phyloP scores from a whole-genome alignment of 139 green algal species.

The Zygnema cylindricum region DNA sequence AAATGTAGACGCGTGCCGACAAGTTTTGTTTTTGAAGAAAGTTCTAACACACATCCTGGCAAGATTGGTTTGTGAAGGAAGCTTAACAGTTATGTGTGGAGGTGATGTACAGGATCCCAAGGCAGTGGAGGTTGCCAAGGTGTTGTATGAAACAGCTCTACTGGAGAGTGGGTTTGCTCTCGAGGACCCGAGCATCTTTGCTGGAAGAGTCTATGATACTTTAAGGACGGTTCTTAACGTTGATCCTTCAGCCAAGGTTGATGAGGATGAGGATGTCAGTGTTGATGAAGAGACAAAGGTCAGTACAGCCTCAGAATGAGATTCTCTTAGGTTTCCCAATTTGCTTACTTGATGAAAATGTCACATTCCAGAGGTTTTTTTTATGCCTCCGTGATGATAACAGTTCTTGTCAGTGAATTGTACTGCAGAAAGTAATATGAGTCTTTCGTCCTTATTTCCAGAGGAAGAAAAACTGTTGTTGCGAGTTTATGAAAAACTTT shows the following conservation, averaged over 20 bases:
- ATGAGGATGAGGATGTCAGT: slow-evolving; percentile 54
- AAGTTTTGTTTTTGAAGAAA: no score
- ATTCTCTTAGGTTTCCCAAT: background rate
- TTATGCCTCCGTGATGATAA: background rate
- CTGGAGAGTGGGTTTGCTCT: slow-evolving; percentile 87
- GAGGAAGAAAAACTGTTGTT: no score
- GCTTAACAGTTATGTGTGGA: no score
- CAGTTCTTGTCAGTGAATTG: background rate
- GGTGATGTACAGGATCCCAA: slow-evolving; percentile 27
- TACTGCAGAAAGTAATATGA: no score
- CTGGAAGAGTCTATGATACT: slow-evolving; percentile 47
- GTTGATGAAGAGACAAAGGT: slow-evolving; percentile 36
- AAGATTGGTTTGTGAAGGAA: no score
- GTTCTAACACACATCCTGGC: no score
- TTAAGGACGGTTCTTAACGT: slow-evolving; percentile 63
- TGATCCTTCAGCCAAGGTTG: slow-evolving; percentile 60
- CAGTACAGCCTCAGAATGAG: background rate
- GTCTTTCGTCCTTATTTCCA: no score
- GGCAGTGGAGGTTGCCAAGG: slow-evolving; percentile 61
- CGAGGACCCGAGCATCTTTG: slow-evolving; percentile 74
- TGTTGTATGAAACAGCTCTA: slow-evolving; percentile 93
- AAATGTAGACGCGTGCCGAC: no score
- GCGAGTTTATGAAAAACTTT: no score
- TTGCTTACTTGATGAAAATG: background rate
- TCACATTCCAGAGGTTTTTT: background rate